Base-by-base conservation (phyloP, 2,329 filamentous ascomycete genomes). In the Cladobotryum mycophilum region DNA sequence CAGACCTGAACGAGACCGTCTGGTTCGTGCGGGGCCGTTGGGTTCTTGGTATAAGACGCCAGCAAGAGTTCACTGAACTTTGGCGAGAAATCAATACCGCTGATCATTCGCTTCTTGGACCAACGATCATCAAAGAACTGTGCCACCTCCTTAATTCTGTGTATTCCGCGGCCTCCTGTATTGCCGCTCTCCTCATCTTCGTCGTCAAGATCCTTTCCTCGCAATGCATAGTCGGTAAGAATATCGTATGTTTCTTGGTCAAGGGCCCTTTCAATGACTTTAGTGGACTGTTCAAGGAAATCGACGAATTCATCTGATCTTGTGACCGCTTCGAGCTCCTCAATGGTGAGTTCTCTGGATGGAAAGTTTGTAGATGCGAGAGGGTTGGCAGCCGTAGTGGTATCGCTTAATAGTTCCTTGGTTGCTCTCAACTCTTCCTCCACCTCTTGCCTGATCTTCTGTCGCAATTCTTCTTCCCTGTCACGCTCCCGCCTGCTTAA, bases 51-150 rank as follows among this genome's bases (percentile, higher is more conserved):
- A 69, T 99, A 97, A 4, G 93, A 89, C 30, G 93, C 91, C 44
- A 97, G 82, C 43, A 99, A 76, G 35, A 99, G 80, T 70, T 99
- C 93, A 22, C 88, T 89, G 63, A 93, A 95, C 75, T 96, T 96
- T 48, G 89, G 88, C 41, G 92, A 97, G 70, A 96, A 99, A 71
- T 92, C 88, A 60, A 99, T 84, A 61, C 90, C 88, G 66, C 89
- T 96, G 64, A 99, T 86, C 87, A 96, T 96, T 57, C 91, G 85
- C 73, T 96, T 96, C 75, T 95, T 95, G 64, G 89, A 95, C 88
- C 92, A 96, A 65, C 90, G 81, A 54, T 95, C 88, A 63, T 96
- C 91, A 70, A 88, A 96, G 69, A 97, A 96, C 62, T 96, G 92
- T 35, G 87, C 85, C 45, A 96, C 77, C 69, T 99, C 91, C 66